These are phyloP conservation scores for Kwoniella dendrophila DNA, from an alignment of 768 basidiomycete genomes.

Conservation along the genomic window DNA sequence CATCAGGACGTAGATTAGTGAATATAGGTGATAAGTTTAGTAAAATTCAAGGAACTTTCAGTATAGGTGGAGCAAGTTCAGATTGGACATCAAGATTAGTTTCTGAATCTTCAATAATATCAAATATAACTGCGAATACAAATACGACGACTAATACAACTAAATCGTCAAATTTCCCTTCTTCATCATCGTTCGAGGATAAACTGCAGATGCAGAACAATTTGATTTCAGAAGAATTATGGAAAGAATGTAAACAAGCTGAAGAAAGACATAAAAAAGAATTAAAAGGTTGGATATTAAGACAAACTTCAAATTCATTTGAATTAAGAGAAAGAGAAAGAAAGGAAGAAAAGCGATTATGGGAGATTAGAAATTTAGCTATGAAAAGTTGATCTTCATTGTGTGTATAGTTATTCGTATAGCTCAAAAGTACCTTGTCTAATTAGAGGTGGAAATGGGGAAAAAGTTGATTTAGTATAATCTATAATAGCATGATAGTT, in stretches of 20 bases:
- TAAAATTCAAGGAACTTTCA: not conserved
- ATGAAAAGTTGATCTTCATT: conserved; percentile 28
- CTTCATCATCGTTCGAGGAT: not conserved
- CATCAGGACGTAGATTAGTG: conserved; percentile 53
- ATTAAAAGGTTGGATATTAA: conserved; percentile 73
- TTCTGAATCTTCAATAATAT: conserved; percentile 32
- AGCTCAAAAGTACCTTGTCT: not conserved
- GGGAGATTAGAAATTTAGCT: conserved; percentile 54
- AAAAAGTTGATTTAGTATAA: too few species aligned
- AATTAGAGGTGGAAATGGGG: too few species aligned
- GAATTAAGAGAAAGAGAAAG: conserved; percentile 30
- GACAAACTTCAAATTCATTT: not conserved
- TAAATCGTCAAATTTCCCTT: not conserved
- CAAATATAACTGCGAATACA: conserved; percentile 44
- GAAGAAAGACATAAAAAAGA: conserved; percentile 81
- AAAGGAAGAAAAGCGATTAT: conserved; percentile 51
- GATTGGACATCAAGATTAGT: conserved; percentile 16
- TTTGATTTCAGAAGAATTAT: conserved; percentile 64
- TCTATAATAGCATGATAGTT: too few species aligned
- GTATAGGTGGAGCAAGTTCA: not conserved
- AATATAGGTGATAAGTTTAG: conserved; percentile 13
- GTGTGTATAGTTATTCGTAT: not conserved
- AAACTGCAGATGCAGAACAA: not conserved
- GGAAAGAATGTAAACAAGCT: conserved; percentile 71
- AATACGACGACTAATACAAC: not conserved